phyloP scores from a whole-genome alignment of 202 grass and related monocot species.

The Digitaria exilis region DNA sequence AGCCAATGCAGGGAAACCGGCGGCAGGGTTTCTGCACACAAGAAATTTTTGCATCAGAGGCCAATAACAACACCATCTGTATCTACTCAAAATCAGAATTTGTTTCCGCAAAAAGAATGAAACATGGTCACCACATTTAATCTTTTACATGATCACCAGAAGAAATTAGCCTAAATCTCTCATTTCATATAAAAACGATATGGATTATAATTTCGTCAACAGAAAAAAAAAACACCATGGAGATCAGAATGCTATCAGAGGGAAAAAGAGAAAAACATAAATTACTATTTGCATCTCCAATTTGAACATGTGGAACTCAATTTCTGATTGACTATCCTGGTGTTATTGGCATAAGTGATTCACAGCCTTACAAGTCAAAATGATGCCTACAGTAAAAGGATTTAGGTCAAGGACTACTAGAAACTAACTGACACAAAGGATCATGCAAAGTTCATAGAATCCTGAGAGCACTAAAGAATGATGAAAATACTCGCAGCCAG shows the following conservation, averaged over 20 bases:
- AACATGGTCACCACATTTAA: not conserved
- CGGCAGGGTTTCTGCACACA: slow-evolving; percentile 78
- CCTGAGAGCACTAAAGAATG: slow-evolving; percentile 11
- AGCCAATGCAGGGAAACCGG: slow-evolving; percentile 87
- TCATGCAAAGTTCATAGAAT: not conserved
- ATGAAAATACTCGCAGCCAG: not conserved
- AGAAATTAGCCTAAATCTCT: not conserved
- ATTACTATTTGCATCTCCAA: not conserved
- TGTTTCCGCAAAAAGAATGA: not conserved
- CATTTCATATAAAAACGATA: not conserved
- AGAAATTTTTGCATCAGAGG: not conserved
- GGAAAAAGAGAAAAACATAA: not conserved
- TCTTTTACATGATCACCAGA: not conserved
- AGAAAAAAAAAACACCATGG: not conserved
- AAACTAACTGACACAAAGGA: not conserved
- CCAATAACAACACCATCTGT: not conserved
- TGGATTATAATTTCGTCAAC: not conserved
- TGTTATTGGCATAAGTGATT: not conserved
- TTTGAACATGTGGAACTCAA: slow-evolving; percentile 12
- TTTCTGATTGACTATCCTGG: not conserved
- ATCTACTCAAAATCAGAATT: not conserved
- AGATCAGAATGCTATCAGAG: not conserved
- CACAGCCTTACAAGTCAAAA: not conserved
- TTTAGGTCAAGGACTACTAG: not conserved
- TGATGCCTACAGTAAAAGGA: not conserved